Conservation (phyloP, 148 eudicot genomes). For the Vaccinium vitisidaea region DNA sequence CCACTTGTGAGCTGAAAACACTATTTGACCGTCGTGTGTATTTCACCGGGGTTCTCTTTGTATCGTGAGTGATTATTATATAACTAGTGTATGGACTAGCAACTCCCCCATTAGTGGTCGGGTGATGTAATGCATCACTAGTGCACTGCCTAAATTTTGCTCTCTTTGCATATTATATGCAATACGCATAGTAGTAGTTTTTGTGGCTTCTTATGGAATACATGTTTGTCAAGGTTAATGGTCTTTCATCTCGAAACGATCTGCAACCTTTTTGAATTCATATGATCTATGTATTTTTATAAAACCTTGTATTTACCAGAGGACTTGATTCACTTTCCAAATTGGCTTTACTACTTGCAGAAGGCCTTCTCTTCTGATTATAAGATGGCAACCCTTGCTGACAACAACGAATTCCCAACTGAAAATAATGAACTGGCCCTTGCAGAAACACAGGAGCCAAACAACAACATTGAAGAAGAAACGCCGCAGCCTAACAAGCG, state of each 20-base stretch:
- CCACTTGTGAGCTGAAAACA: neutral
- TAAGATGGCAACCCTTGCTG: slow-evolving; percentile 21
- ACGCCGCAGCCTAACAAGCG: slow-evolving; percentile 41
- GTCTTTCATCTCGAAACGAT: neutral
- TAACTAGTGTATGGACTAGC: neutral
- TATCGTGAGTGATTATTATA: no score
- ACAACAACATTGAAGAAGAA: neutral
- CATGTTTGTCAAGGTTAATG: neutral
- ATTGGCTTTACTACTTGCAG: slow-evolving; percentile 1
- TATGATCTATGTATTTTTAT: neutral
- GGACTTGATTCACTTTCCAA: neutral
- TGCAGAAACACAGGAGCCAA: slow-evolving; percentile 20
- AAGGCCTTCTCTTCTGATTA: slow-evolving; percentile 3
- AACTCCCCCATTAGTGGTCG: neutral
- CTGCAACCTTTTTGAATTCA: no score
- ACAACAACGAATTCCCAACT: slow-evolving; percentile 3
- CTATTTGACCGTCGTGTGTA: no score
- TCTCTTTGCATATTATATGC: neutral
- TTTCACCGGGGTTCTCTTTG: neutral
- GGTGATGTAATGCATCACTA: neutral
- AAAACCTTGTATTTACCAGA: neutral
- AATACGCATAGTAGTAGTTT: neutral
- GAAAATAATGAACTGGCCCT: slow-evolving; percentile 14
- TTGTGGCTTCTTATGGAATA: slow-evolving; percentile 1
- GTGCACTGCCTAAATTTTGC: neutral